Evolutionary conservation across 2,329 filamentous ascomycete species (phyloP).

Genomic region (Apiospora sp.): DNA sequence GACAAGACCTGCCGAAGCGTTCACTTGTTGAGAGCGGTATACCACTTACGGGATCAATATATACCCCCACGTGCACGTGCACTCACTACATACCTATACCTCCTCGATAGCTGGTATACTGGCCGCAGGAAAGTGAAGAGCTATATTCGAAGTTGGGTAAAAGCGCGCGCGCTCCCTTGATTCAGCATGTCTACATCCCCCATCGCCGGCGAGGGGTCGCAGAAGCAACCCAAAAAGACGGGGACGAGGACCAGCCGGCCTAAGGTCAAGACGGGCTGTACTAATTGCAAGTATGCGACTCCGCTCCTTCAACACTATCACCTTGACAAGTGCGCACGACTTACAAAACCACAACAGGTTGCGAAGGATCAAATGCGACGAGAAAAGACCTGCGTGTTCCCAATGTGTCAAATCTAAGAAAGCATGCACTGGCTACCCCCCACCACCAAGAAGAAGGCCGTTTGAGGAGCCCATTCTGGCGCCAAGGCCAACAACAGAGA

Average conservation of each 20-base stretch:
- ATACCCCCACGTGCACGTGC: constrained; percentile 18
- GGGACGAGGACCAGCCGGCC: constrained; percentile 62
- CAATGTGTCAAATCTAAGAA: constrained; percentile 68
- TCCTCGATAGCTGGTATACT: neutral
- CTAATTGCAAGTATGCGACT: constrained; percentile 70
- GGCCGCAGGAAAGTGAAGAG: neutral
- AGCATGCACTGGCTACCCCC: constrained; percentile 68
- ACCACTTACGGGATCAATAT: neutral
- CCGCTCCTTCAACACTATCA: constrained; percentile 23
- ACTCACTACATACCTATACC: neutral
- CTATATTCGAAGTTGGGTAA: neutral
- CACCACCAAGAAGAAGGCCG: constrained; percentile 55
- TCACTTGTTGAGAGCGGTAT: neutral
- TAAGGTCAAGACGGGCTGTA: constrained; percentile 73
- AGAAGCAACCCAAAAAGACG: constrained; percentile 46
- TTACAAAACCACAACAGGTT: constrained; percentile 49
- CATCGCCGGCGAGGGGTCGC: constrained; percentile 35
- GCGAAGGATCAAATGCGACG: constrained; percentile 72
- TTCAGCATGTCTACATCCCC: constrained; percentile 23
- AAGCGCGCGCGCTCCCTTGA: neutral
- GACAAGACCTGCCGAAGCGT: neutral
- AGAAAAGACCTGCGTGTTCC: constrained; percentile 65
- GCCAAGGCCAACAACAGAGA: constrained; percentile 49
- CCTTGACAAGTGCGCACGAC: constrained; percentile 30
- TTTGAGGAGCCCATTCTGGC: constrained; percentile 51